A percentile compares a stretch with the other conserved stretches of the same genome.
Evolutionary conservation across 768 basidiomycete species (phyloP).

Genomic region (Thelephora ganbajun): DNA sequence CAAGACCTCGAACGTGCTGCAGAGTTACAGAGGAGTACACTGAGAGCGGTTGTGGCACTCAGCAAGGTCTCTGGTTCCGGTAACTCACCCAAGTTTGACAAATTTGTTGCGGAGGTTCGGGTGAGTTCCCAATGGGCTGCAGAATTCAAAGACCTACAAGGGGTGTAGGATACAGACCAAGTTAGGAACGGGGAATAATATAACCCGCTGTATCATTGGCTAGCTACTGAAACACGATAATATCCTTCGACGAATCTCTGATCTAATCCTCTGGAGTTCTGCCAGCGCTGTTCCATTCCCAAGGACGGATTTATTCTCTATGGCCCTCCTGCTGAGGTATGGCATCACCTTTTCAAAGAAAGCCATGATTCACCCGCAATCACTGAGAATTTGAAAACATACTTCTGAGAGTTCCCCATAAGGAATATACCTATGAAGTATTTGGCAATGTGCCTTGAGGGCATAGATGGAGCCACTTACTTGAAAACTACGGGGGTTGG

Average conservation of each 20-base stretch:
- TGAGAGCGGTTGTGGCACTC: constrained; percentile 78
- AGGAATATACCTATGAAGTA: constrained; percentile 35
- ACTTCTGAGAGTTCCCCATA: constrained; percentile 64
- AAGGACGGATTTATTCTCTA: constrained; percentile 87
- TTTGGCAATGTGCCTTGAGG: constrained; percentile 13
- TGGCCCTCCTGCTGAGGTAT: constrained; percentile 74
- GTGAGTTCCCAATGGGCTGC: constrained; percentile 49
- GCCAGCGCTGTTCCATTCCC: constrained; percentile 52
- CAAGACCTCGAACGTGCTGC: constrained; percentile 79
- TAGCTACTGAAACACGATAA: constrained; percentile 12
- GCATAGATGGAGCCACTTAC: constrained; percentile 19
- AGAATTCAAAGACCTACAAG: constrained; percentile 51
- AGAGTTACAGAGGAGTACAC: constrained; percentile 82
- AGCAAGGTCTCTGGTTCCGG: constrained; percentile 59
- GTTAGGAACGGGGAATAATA: background rate
- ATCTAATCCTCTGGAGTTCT: constrained; percentile 43
- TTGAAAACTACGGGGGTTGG: constrained; percentile 68
- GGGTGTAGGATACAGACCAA: constrained; percentile 11
- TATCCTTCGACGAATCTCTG: constrained; percentile 33
- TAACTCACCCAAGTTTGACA: constrained; percentile 61
- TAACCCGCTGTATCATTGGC: background rate
- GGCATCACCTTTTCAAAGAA: constrained; percentile 58
- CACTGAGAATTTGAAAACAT: constrained; percentile 3
- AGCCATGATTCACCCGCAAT: background rate
- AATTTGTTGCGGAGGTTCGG: constrained; percentile 61